Percentiles rank a stretch among this genome's conserved stretches.
Conservation (phyloP, 306 rosid genomes). For the Elaeagnus macrophylla region DNA sequence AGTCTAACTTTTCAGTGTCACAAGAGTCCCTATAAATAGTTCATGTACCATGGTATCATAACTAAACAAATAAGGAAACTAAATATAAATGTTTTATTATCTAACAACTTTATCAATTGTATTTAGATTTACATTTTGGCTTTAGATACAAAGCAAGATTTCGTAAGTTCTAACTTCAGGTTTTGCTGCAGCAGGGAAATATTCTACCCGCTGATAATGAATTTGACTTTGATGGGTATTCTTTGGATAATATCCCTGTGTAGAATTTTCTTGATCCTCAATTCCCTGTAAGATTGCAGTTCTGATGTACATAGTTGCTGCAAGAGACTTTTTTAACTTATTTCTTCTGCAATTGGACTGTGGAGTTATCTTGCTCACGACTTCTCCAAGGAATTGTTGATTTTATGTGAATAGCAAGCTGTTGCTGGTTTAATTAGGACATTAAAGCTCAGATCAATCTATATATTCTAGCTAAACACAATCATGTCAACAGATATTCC, state of each 20-base stretch:
- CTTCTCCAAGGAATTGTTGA: slow-evolving; percentile 25
- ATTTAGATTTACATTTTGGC: no score
- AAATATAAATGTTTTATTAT: no score
- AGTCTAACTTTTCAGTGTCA: no score
- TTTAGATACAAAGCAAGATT: no score
- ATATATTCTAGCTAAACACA: slow-evolving; percentile 24
- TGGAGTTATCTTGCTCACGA: slow-evolving; percentile 20
- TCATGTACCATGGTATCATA: no score
- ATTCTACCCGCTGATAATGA: slow-evolving; percentile 55
- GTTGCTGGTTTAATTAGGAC: slow-evolving; percentile 28
- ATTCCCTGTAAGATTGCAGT: slow-evolving; percentile 33
- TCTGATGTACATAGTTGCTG: slow-evolving; percentile 57
- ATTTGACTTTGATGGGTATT: slow-evolving; percentile 77
- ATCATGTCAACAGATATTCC: slow-evolving; percentile 8
- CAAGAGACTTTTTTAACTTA: slow-evolving; percentile 32
- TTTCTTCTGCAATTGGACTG: slow-evolving; percentile 35
- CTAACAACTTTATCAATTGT: no score
- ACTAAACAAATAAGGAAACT: no score
- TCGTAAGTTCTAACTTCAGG: background rate
- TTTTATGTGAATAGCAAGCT: slow-evolving; percentile 34
- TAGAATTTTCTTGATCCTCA: slow-evolving; percentile 30
- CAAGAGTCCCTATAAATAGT: no score
- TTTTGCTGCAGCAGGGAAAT: slow-evolving; percentile 65
- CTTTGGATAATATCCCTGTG: slow-evolving; percentile 74
- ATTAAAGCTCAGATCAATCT: slow-evolving; percentile 14